phyloP scores from a whole-genome alignment of 2,329 filamentous ascomycete genomes.

The Simplicillium aogashimaense region DNA sequence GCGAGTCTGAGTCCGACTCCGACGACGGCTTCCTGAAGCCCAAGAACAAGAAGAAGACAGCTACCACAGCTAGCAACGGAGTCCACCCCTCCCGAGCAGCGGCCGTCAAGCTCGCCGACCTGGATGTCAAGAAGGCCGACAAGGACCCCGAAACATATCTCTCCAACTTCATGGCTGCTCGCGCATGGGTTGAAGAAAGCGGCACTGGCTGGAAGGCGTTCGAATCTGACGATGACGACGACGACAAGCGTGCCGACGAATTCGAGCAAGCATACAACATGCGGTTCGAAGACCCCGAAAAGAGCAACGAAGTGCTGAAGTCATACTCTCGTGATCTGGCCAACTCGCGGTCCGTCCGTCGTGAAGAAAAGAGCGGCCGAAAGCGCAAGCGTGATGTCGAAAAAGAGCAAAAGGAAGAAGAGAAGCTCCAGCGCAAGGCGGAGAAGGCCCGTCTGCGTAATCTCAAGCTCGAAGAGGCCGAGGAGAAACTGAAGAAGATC shows the following conservation, averaged over 20 bases:
- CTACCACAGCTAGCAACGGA: constrained; percentile 27
- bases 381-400: constrained; percentile 73
- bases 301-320: constrained; percentile 77
- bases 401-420: constrained; percentile 65
- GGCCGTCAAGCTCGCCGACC: constrained; percentile 37
- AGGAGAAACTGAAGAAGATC: constrained; percentile 78
- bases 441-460: constrained; percentile 79
- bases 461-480: constrained; percentile 83
- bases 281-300: constrained; percentile 85
- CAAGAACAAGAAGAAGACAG: constrained; percentile 42
- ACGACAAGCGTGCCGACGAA: constrained; percentile 54
- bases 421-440: constrained; percentile 64
- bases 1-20: constrained; percentile 36
- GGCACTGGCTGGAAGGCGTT: constrained; percentile 66
- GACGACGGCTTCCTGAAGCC: constrained; percentile 69
- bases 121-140: constrained; percentile 67
- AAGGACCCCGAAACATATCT: constrained; percentile 86
- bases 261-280: constrained; percentile 94
- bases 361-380: constrained; percentile 69
- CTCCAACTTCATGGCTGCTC: constrained; percentile 89
- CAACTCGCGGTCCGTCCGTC: constrained; percentile 71
- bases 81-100: constrained; percentile 46
- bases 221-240: constrained; percentile 69
- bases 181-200: constrained; percentile 73
- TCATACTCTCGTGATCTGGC: constrained; percentile 84